Evolutionary conservation across 2,329 filamentous ascomycete genomes (phyloP).

Genomic region (Cordyceps cicadae): DNA sequence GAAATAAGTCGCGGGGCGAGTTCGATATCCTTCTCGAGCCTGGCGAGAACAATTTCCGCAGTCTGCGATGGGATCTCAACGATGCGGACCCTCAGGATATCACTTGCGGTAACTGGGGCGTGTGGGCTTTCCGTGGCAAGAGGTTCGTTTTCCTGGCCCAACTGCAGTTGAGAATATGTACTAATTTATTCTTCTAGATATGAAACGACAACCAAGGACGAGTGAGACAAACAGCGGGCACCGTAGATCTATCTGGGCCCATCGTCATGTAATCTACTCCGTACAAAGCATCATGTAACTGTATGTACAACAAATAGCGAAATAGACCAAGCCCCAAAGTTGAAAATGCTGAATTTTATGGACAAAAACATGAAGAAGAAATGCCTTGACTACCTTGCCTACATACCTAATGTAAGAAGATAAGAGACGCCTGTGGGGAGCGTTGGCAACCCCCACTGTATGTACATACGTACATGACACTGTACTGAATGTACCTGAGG

Average conservation of each 20-base stretch:
- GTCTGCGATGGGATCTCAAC: conserved; percentile 92
- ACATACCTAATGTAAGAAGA: too few relatives aligned
- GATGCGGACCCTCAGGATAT: conserved; percentile 91
- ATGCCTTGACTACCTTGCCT: background rate
- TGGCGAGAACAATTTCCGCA: conserved; percentile 89
- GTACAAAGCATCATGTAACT: conserved; percentile 10
- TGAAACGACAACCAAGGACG: conserved; percentile 52
- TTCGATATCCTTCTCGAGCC: conserved; percentile 88
- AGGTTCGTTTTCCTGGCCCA: conserved; percentile 48
- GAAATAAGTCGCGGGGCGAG: conserved; percentile 76
- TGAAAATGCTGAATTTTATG: background rate
- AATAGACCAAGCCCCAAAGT: conserved; percentile 7
- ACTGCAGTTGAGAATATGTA: background rate
- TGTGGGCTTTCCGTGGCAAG: conserved; percentile 97
- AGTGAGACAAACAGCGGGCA: conserved; percentile 11
- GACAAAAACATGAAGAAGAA: background rate
- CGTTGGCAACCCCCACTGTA: too few relatives aligned
- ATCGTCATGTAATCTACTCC: background rate
- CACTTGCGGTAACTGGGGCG: conserved; percentile 91
- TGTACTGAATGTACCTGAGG: too few relatives aligned
- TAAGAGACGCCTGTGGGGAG: background rate
- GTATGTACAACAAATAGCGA: conserved; percentile 10
- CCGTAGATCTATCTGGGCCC: background rate
- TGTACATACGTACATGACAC: too few relatives aligned
- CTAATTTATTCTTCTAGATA: conserved; percentile 42